These are phyloP conservation scores for Westerdykella ornata DNA, from an alignment of 2,329 filamentous ascomycete genomes.

Conservation along the genomic window DNA sequence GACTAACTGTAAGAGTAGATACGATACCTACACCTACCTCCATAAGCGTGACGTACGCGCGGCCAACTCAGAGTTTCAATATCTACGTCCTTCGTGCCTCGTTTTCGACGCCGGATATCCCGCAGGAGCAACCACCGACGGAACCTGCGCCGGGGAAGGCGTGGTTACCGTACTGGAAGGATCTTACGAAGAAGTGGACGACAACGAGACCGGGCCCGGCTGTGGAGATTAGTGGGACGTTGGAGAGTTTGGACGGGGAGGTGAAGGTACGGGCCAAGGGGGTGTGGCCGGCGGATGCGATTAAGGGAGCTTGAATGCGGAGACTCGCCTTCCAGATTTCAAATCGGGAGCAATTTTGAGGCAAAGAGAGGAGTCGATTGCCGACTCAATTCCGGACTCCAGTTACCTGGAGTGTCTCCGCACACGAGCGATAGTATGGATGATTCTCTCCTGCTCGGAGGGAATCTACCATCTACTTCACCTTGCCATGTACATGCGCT, in stretches of 20 bases:
- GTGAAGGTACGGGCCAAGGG: slow-evolving; percentile 52
- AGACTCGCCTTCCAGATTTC: no score
- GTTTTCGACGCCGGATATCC: slow-evolving; percentile 28
- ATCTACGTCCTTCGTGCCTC: slow-evolving; percentile 58
- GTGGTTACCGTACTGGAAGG: slow-evolving; percentile 31
- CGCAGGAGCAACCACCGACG: slow-evolving; percentile 19
- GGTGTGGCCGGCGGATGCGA: slow-evolving; percentile 13
- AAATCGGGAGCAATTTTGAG: no score
- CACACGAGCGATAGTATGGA: no score
- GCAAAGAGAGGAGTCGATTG: no score
- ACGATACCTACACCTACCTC: slow-evolving; percentile 29
- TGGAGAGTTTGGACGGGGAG: slow-evolving; percentile 52
- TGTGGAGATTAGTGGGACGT: slow-evolving; percentile 47
- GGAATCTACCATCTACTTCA: no score
- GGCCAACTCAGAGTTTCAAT: slow-evolving; percentile 52
- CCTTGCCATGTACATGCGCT: no score
- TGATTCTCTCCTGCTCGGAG: no score
- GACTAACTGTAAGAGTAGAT: slow-evolving; percentile 13
- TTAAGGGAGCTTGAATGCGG: neutral
- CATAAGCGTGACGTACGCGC: slow-evolving; percentile 53
- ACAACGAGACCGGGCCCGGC: slow-evolving; percentile 31
- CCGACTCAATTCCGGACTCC: no score
- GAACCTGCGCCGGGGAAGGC: slow-evolving; percentile 24
- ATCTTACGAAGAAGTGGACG: slow-evolving; percentile 33
- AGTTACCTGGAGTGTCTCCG: no score